A percentile compares a stretch with the other conserved stretches of the same genome.
Conservation (phyloP, 805 yeast species). For the Schwanniomyces occidentalis region DNA sequence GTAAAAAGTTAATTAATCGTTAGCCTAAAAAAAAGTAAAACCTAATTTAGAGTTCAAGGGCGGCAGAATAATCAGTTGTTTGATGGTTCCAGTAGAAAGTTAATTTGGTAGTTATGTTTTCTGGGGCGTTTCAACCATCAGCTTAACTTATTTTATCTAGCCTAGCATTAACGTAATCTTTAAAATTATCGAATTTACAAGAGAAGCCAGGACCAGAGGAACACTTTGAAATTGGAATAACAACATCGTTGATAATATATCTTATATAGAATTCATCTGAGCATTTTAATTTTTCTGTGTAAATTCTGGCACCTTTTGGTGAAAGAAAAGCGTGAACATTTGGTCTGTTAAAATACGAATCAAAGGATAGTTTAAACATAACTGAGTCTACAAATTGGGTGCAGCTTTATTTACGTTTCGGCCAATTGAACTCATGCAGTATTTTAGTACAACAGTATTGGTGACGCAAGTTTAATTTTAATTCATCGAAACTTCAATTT, state of each 20-base stretch:
- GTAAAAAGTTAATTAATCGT: too few species aligned
- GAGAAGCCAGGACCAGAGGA: constrained; percentile 43
- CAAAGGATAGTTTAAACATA: too few species aligned
- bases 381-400: too few species aligned
- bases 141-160: constrained; percentile 24
- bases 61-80: constrained; percentile 7
- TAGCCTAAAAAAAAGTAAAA: too few species aligned
- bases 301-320: constrained; percentile 42
- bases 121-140: constrained; percentile 24
- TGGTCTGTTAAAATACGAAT: too few species aligned
- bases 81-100: constrained; percentile 45
- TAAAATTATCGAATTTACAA: constrained; percentile 38
- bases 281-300: constrained; percentile 37
- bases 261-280: constrained; percentile 32
- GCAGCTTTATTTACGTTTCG: too few species aligned
- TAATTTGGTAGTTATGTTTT: too few species aligned
- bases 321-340: constrained; percentile 44
- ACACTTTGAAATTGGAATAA: constrained; percentile 34
- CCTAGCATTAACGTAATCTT: constrained; percentile 27
- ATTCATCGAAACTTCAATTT: too few species aligned
- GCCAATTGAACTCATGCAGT: too few species aligned
- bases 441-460: too few species aligned
- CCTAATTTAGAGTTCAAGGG: too few species aligned
- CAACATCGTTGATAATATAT: constrained; percentile 41
- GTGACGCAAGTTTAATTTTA: too few species aligned